These are phyloP conservation scores for Wolfiporia cocos DNA, from an alignment of 1,284 basidiomycete genomes.

Conservation along the genomic window DNA sequence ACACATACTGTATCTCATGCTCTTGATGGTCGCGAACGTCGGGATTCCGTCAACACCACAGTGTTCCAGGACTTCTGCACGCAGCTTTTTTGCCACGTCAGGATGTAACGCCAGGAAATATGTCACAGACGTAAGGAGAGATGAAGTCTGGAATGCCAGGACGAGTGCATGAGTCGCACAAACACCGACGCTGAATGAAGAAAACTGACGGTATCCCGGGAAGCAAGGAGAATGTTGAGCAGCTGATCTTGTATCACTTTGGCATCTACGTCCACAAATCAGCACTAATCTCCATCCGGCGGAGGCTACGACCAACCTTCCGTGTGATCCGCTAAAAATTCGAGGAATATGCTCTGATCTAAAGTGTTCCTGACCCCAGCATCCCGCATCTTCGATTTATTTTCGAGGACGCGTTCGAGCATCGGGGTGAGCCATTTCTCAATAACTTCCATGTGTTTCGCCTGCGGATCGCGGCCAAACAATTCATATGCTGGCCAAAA, in stretches of 20 bases:
- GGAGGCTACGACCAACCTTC: slow-evolving; percentile 36
- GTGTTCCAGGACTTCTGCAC: slow-evolving; percentile 53
- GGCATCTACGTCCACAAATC: slow-evolving; percentile 31
- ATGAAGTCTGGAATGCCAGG: slow-evolving; percentile 41
- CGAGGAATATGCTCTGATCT: slow-evolving; percentile 56
- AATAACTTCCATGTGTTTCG: slow-evolving; percentile 45
- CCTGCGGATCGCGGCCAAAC: slow-evolving; percentile 49
- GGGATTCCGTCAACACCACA: slow-evolving; percentile 42
- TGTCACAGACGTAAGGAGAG: slow-evolving; percentile 52
- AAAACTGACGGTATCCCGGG: slow-evolving; percentile 48
- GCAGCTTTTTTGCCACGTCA: slow-evolving; percentile 42
- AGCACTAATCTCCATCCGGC: not conserved
- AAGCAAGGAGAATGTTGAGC: slow-evolving; percentile 67
- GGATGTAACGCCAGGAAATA: slow-evolving; percentile 64
- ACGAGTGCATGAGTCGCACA: not conserved
- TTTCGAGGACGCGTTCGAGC: slow-evolving; percentile 43
- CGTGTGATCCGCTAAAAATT: slow-evolving; percentile 60
- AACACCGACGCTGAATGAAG: not conserved
- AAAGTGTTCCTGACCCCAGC: slow-evolving; percentile 33
- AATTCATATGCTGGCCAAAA: slow-evolving; percentile 68
- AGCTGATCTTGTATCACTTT: slow-evolving; percentile 62
- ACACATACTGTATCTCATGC: slow-evolving; percentile 56
- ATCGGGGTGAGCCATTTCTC: slow-evolving; percentile 57
- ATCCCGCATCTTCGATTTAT: slow-evolving; percentile 35
- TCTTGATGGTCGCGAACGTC: slow-evolving; percentile 46